These are phyloP conservation scores for Kuraishia floccosa DNA, from an alignment of 805 yeast genomes.

Conservation along the genomic window DNA sequence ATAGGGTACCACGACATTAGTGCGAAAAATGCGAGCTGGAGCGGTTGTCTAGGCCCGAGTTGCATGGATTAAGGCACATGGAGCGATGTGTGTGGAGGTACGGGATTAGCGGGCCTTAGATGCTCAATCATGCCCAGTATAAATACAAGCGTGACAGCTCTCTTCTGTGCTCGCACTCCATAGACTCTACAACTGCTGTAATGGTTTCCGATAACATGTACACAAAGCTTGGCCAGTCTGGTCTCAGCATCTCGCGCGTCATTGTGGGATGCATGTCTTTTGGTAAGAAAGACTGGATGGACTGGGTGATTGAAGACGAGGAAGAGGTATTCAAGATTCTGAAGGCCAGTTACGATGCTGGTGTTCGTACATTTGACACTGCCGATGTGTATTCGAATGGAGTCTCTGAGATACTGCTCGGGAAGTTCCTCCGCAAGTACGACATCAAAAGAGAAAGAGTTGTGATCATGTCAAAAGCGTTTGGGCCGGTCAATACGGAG, in stretches of 20 bases:
- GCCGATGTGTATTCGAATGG: slow-evolving; percentile 41
- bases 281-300: slow-evolving; percentile 31
- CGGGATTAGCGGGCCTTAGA: no score
- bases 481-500: slow-evolving; percentile 10
- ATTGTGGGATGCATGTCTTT: slow-evolving; percentile 46
- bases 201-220: slow-evolving; percentile 3
- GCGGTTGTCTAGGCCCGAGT: no score
- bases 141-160: no score
- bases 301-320: slow-evolving; percentile 36
- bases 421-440: slow-evolving; percentile 39
- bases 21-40: no score
- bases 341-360: slow-evolving; percentile 35
- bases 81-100: no score
- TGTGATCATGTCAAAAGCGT: slow-evolving; percentile 42
- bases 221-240: slow-evolving; percentile 27
- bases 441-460: slow-evolving; percentile 41
- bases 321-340: slow-evolving; percentile 28
- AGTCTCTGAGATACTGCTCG: slow-evolving; percentile 32
- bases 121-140: no score
- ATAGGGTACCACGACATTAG: no score
- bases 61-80: no score
- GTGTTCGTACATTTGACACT: slow-evolving; percentile 38
- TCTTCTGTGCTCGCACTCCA: no score
- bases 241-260: slow-evolving; percentile 34
- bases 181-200: no score